Conservation (phyloP, 2,329 filamentous ascomycete species). For the Diaporthe helianthi region DNA sequence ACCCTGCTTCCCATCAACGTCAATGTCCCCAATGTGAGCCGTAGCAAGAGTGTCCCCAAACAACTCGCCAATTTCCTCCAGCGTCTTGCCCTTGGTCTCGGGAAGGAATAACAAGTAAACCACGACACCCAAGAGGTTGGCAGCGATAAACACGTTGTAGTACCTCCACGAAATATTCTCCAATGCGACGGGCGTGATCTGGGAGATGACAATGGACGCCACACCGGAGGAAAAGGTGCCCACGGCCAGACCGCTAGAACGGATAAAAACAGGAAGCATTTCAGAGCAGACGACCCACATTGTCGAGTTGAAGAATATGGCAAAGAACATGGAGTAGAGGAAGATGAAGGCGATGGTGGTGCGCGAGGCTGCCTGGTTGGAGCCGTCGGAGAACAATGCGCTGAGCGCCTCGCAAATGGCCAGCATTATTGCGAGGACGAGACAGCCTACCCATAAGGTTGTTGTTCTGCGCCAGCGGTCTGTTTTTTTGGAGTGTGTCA, state of each 20-base stretch:
- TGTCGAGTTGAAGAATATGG: conserved; percentile 45
- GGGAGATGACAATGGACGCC: conserved; percentile 44
- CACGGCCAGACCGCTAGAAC: conserved; percentile 66
- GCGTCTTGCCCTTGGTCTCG: conserved; percentile 44
- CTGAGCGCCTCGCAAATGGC: conserved; percentile 39
- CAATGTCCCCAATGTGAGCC: conserved; percentile 21
- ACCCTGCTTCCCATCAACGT: neutral
- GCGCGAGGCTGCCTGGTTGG: conserved; percentile 37
- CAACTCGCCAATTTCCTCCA: conserved; percentile 44
- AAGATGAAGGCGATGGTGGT: conserved; percentile 44
- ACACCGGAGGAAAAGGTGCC: conserved; percentile 42
- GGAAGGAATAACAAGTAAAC: conserved; percentile 46
- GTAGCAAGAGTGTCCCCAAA: conserved; percentile 42
- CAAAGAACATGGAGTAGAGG: conserved; percentile 41
- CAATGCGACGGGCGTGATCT: conserved; percentile 41
- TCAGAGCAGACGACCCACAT: conserved; percentile 45
- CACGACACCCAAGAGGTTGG: conserved; percentile 41
- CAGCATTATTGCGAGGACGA: conserved; percentile 35
- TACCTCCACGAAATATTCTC: conserved; percentile 42
- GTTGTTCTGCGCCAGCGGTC: conserved; percentile 19
- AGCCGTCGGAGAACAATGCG: conserved; percentile 33
- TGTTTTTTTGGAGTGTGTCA: neutral
- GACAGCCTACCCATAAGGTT: conserved; percentile 34
- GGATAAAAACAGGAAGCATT: conserved; percentile 58
- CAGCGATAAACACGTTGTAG: conserved; percentile 45